Evolutionary conservation across 2,329 filamentous ascomycete genomes (phyloP), one percentile per base, ranked within the genome.

Genomic region (Curvularia spicifera): DNA sequence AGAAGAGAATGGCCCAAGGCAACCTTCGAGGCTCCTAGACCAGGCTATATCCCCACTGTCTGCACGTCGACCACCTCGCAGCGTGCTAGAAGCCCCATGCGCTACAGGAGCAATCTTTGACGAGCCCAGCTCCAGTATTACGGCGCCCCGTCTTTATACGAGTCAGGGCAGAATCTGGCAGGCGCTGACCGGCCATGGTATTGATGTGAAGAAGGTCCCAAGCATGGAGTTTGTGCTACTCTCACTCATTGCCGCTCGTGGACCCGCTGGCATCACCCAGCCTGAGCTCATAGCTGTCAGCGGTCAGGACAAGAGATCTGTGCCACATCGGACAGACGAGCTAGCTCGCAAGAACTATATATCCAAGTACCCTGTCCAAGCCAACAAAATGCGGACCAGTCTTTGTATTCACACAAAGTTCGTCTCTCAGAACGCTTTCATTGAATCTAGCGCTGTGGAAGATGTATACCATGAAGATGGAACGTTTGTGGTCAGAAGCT

Each of bases 291-390:
- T 81, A 40, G 77, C 73, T 51, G 66, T 83, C 22, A 86, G 84
- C 61, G 84, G 84, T 5, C 87, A 89, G 73, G 86, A 89, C 70
- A 89, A 88, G 69, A 81, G 86, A 45, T 89, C 87, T 1, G 82
- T 89, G 2, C 87, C 87, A 1, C 80, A 84, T 60, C 79, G 87
- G 39, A 89, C 87, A 3, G 84, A 87, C 60, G 73, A 78, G 3
- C 76, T 89, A 39, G 79, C 80, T 5, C 72, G 78, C 35, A 87
- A 85, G 63, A 86, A 86, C 0, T 88, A 89, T 68, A 88, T 89
- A 53, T 79, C 82, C 40, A 89, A 89, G 61, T 70, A 66, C 18
- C 70, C 73, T 22, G 64, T 76, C 2, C 71, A 74, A 33, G 61
- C 66, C 22, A 79, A 79, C 56, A 79, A 81, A 3, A 73, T 79